These are phyloP conservation scores for Calonectria leucothoes DNA, from an alignment of 2,329 filamentous ascomycete genomes.

Conservation along the genomic window DNA sequence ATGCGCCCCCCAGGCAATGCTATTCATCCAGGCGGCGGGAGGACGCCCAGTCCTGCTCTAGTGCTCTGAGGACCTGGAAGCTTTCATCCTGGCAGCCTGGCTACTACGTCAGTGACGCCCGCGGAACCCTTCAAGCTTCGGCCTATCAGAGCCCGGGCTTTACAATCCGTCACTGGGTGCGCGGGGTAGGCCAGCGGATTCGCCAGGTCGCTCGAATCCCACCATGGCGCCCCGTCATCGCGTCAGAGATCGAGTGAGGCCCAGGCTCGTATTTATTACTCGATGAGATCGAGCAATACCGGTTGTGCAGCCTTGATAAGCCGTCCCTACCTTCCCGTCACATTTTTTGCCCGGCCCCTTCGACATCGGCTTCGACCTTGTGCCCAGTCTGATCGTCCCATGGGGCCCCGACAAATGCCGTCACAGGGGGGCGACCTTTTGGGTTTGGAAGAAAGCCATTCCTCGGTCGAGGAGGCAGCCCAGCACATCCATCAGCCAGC, in stretches of 20 bases:
- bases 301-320: slow-evolving; percentile 27
- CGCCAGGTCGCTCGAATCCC: slow-evolving; percentile 12
- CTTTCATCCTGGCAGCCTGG: neutral
- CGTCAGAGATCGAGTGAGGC: slow-evolving; percentile 23
- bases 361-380: neutral
- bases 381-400: neutral
- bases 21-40: neutral
- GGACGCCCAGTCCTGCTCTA: neutral
- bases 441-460: neutral
- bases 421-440: neutral
- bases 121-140: slow-evolving; percentile 19
- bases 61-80: neutral
- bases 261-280: slow-evolving; percentile 28
- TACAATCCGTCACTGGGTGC: slow-evolving; percentile 34
- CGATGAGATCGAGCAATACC: slow-evolving; percentile 35
- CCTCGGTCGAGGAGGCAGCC: neutral
- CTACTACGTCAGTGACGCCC: slow-evolving; percentile 37
- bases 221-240: slow-evolving; percentile 34
- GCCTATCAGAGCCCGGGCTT: slow-evolving; percentile 40
- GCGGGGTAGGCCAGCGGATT: slow-evolving; percentile 27
- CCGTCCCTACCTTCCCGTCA: no score
- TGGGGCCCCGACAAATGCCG: slow-evolving; percentile 8
- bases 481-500: neutral
- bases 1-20: neutral
- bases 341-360: no score